Evolutionary conservation across 768 basidiomycete species (phyloP).

Genomic region (Cystobasidium tubakii): DNA sequence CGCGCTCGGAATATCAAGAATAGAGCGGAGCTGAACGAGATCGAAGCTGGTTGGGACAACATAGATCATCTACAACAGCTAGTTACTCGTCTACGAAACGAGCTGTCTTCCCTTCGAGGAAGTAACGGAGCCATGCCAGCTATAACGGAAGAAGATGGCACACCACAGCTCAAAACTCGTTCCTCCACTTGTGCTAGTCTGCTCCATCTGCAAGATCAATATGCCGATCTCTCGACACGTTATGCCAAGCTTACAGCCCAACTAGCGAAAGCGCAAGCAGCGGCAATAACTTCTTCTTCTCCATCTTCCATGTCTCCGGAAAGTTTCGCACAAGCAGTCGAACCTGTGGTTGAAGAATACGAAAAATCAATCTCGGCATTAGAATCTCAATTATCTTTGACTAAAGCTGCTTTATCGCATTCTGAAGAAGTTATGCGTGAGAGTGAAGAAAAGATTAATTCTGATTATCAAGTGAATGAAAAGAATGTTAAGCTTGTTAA

Average conservation of each 20-base stretch:
- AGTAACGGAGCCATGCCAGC: slow-evolving; percentile 42
- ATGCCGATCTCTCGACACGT: slow-evolving; percentile 73
- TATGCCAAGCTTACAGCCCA: slow-evolving; percentile 85
- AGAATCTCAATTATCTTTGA: slow-evolving; percentile 83
- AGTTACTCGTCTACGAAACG: slow-evolving; percentile 75
- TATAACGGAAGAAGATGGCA: slow-evolving; percentile 49
- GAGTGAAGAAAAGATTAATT: slow-evolving; percentile 72
- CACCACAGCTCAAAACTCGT: not conserved
- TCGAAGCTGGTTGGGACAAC: slow-evolving; percentile 98
- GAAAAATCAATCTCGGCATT: slow-evolving; percentile 93
- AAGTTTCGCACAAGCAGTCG: slow-evolving; percentile 57
- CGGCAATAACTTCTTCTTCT: slow-evolving; percentile 63
- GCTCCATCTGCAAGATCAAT: slow-evolving; percentile 74
- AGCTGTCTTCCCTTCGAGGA: slow-evolving; percentile 63
- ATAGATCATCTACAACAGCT: slow-evolving; percentile 89
- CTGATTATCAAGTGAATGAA: slow-evolving; percentile 63
- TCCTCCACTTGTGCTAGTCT: slow-evolving; percentile 57
- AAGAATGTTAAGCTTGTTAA: slow-evolving; percentile 80
- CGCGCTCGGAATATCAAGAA: slow-evolving; percentile 97
- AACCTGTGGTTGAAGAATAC: slow-evolving; percentile 96
- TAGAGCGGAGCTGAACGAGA: slow-evolving; percentile 79
- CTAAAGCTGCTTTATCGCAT: slow-evolving; percentile 74
- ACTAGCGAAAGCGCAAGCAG: slow-evolving; percentile 61
- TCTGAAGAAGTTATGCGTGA: slow-evolving; percentile 90
- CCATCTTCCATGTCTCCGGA: slow-evolving; percentile 52